Percentiles rank a stretch among this genome's conserved stretches.
phyloP scores from a whole-genome alignment of 345 rosid genomes.

The Gossypium rotundifolium region DNA sequence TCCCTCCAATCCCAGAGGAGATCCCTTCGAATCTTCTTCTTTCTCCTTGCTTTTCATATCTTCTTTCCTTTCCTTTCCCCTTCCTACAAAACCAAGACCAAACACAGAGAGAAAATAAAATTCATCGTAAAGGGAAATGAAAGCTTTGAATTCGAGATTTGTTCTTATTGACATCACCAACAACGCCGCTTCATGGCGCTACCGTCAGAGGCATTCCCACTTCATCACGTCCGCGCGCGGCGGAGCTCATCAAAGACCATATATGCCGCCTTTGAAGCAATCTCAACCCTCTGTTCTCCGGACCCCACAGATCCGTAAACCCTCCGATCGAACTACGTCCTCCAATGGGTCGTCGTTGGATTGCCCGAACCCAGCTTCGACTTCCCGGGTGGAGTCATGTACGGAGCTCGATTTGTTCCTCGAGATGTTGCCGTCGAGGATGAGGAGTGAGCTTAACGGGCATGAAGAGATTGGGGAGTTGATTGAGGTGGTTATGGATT shows the following conservation, averaged over 20 bases:
- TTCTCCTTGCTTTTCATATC: conserved; percentile 17
- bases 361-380: conserved; percentile 26
- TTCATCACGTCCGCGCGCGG: not conserved
- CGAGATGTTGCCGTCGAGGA: conserved; percentile 60
- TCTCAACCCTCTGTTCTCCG: conserved; percentile 33
- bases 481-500: conserved; percentile 92
- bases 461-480: conserved; percentile 57
- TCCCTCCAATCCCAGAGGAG: conserved; percentile 42
- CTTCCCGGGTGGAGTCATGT: conserved; percentile 26
- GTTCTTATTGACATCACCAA: not conserved
- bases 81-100: conserved; percentile 1
- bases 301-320: conserved; percentile 52
- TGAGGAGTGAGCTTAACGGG: conserved; percentile 50
- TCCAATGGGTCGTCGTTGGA: conserved; percentile 39
- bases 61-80: conserved; percentile 11
- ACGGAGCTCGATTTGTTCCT: conserved; percentile 69
- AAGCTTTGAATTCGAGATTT: conserved; percentile 31
- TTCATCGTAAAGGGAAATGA: conserved; percentile 21
- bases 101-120: not conserved
- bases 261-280: conserved; percentile 19
- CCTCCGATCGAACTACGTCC: conserved; percentile 31
- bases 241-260: not conserved
- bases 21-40: conserved; percentile 74
- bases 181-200: not conserved
- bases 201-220: not conserved